Conservation (phyloP, 2,329 filamentous ascomycete genomes). For the Penicillium sp. region DNA sequence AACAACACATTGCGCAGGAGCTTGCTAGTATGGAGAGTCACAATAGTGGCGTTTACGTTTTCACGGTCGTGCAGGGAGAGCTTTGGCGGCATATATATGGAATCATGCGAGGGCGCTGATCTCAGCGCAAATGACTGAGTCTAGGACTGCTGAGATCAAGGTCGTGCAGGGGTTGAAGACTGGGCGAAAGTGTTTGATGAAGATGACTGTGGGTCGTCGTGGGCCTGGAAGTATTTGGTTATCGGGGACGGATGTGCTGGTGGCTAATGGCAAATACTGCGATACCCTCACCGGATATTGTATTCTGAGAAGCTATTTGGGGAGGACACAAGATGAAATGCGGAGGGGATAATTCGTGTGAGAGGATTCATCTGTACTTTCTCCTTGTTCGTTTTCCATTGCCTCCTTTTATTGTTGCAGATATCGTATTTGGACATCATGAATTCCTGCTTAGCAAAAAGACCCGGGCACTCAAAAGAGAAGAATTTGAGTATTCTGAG, state of each 20-base stretch:
- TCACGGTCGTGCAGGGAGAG: neutral
- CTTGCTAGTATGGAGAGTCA: neutral
- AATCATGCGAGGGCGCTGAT: neutral
- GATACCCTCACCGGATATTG: neutral
- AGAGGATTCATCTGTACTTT: too few relatives aligned
- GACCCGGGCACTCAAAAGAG: neutral
- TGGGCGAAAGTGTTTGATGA: slow-evolving; percentile 1
- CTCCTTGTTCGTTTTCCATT: too few relatives aligned
- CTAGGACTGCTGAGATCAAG: neutral
- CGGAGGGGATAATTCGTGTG: too few relatives aligned
- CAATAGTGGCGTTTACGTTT: slow-evolving; percentile 1
- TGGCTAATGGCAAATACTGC: neutral
- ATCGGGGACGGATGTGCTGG: neutral
- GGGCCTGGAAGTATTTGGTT: neutral
- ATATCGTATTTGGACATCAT: too few relatives aligned
- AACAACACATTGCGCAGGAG: neutral
- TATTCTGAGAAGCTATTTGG: neutral
- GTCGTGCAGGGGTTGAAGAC: neutral
- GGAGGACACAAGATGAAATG: too few relatives aligned
- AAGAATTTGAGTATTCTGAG: neutral
- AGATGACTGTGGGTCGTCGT: neutral
- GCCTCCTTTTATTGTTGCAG: too few relatives aligned
- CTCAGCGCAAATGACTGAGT: neutral
- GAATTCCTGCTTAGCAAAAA: slow-evolving; percentile 5
- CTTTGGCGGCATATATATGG: neutral